A percentile compares a stretch with the other conserved stretches of the same genome.
Conservation (phyloP, 2,329 filamentous ascomycete species). For the Stachybotrys echinatus region DNA sequence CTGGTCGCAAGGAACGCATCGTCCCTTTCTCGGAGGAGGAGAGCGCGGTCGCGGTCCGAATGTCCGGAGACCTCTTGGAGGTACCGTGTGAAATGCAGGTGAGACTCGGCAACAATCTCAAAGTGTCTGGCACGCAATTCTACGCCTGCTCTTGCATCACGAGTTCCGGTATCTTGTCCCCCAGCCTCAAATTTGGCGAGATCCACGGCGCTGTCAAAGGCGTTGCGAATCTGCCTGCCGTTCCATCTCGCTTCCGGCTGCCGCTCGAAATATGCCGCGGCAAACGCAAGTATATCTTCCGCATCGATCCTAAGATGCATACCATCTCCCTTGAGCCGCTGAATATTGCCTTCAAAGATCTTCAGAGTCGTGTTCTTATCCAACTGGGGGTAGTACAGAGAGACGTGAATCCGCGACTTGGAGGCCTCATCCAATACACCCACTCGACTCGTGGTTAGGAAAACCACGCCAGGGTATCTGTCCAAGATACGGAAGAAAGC, state of each 20-base stretch:
- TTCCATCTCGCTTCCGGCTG: neutral
- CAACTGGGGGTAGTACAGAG: slow-evolving; percentile 24
- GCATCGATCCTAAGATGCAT: neutral
- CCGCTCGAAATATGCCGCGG: neutral
- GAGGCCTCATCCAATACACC: slow-evolving; percentile 38
- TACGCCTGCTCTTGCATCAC: neutral
- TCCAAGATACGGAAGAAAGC: slow-evolving; percentile 33
- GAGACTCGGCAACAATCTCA: neutral
- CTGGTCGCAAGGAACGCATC: neutral
- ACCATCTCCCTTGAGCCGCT: no score
- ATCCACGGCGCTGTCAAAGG: neutral
- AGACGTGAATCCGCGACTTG: slow-evolving; percentile 30
- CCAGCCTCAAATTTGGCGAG: no score
- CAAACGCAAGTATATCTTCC: neutral
- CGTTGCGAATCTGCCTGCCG: neutral
- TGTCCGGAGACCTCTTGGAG: neutral
- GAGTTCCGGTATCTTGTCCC: no score
- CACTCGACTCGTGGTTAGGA: slow-evolving; percentile 39
- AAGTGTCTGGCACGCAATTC: neutral
- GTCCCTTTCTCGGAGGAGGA: neutral
- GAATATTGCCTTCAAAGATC: neutral
- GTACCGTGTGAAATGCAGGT: neutral
- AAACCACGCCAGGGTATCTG: slow-evolving; percentile 34
- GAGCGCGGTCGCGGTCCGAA: neutral
- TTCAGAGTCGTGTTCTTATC: neutral